Conservation (phyloP, 2,329 filamentous ascomycete genomes). For the Purpureocillium lavendulum region DNA sequence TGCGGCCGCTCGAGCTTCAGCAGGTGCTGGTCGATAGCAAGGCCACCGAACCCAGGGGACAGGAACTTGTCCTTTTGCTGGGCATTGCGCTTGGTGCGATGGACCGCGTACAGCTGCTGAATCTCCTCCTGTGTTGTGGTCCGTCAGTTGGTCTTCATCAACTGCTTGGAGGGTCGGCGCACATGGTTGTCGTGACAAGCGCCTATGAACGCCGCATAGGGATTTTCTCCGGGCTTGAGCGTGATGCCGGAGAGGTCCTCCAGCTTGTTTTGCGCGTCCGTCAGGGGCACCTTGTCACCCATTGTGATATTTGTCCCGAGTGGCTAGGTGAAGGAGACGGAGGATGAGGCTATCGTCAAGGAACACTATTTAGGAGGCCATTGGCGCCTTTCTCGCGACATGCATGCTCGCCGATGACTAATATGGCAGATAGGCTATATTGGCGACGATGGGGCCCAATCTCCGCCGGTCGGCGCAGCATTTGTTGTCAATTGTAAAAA, state of each 20-base stretch:
- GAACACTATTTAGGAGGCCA: no score
- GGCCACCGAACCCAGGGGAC: slow-evolving; percentile 55
- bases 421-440: no score
- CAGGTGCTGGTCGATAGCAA: slow-evolving; percentile 70
- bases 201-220: slow-evolving; percentile 65
- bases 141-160: not conserved
- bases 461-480: no score
- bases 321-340: no score
- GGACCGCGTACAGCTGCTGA: slow-evolving; percentile 62
- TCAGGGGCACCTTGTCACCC: not conserved
- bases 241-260: slow-evolving; percentile 46
- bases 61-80: slow-evolving; percentile 72
- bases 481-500: no score
- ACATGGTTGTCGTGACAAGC: slow-evolving; percentile 61
- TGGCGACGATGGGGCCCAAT: no score
- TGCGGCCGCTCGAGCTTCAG: slow-evolving; percentile 56
- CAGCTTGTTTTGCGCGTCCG: slow-evolving; percentile 39
- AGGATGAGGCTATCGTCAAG: no score
- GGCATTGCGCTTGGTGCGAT: slow-evolving; percentile 66
- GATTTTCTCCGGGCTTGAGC: slow-evolving; percentile 53
- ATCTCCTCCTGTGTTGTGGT: slow-evolving; percentile 46
- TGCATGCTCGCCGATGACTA: not conserved
- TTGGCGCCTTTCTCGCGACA: not conserved
- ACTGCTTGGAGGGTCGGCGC: slow-evolving; percentile 16
- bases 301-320: not conserved